Evolutionary conservation across 768 basidiomycete genomes (phyloP), one percentile per base, ranked within the genome.

Genomic region (Punctularia strigosozonata): DNA sequence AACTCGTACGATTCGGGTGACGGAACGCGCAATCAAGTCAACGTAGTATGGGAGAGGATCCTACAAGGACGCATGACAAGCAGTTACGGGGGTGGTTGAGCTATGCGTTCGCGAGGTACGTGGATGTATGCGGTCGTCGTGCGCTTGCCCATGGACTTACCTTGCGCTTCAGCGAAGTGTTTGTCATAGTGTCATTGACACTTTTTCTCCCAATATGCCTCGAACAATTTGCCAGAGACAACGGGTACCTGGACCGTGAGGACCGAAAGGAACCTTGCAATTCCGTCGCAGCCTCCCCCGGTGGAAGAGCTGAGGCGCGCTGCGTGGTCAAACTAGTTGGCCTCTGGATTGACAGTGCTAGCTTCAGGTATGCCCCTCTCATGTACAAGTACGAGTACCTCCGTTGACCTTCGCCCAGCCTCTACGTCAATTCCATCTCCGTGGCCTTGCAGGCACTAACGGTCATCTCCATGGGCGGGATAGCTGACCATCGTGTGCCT

Each of bases 371-470:
- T 19, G 2, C 6, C 4, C 32, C n/a, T 19, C 28, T 28, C 26
- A 28, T 28, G 26, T 28, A 28, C 26, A 15, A 8, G 10, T 28
- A 15, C 13, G 7, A 36, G n/a, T n/a, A 12, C 41, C 21, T 19
- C 13, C 12, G 5, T 32, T 49, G 33, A 51, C 44, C 25, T 13
- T 35, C 39, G 6, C 36, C 22, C 50, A 92, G 90, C 49, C 65
- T 99, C 25, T 91, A 94, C 53, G 72, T 81, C 22, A 85, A 89
- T 57, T 95, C 92, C 1, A 64, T 78, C 12, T 88, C 86, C 1
- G 92, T 97, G 1, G 81, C 82, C 0, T 58, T 94, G 0, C 92
- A 97, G 54, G 92, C 91, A 0, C 50, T 97, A n/a, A 87, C 82
- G 0, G 90, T 99, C 26, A 90, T 99, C 40, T 91, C 92, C 4